Base-by-base conservation (phyloP, 495 filamentous ascomycete species). In the Tuber magnatum region DNA sequence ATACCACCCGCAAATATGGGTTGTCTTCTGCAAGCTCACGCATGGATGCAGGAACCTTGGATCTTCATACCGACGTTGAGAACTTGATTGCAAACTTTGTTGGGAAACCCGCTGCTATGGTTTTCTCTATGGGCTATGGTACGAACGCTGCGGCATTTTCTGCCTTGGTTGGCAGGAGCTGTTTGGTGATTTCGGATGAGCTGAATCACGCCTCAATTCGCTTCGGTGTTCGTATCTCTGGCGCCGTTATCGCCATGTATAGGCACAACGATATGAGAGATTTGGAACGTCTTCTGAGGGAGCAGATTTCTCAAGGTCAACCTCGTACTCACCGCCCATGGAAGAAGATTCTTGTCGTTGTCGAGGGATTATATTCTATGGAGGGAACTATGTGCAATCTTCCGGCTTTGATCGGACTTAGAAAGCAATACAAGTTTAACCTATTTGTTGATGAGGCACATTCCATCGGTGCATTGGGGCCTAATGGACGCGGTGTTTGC, bases 291-390 rank as follows among this genome's bases (percentile, higher is more conserved):
- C 88, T 90, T 77, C 88, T 99, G 28, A 91, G 95, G 61, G 94
- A 98, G 82, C 90, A 90, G 74, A 97, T 99, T 81, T 93, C 93
- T 51, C 94, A 97, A 85, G 95, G 95, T 24, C 95, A 99, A 78
- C 96, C 96, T 41, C 91, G 95, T 75, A 98, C 94, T 32, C 95
- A 99, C 82, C 91, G 95, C 14, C 95, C 95, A 18, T 99, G 95
- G 95, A 96, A 94, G 87, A 98, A 97, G 88, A 98, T 99, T 75
- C 85, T 99, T 69, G 93, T 99, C 71, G 94, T 94, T 46, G 93
- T 99, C 51, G 95, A 99, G 83, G 95, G 95, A 75, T 88, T 99
- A 0, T 99, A 99, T 86, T 97, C 94, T 3, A 99, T 99, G 95
- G 95, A 99, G 84, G 95, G 95, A 43, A 97, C 94, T 68, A 97